These are phyloP conservation scores for Neofusicoccum sp. DNA, from an alignment of 2,329 filamentous ascomycete genomes.

Conservation along the genomic window DNA sequence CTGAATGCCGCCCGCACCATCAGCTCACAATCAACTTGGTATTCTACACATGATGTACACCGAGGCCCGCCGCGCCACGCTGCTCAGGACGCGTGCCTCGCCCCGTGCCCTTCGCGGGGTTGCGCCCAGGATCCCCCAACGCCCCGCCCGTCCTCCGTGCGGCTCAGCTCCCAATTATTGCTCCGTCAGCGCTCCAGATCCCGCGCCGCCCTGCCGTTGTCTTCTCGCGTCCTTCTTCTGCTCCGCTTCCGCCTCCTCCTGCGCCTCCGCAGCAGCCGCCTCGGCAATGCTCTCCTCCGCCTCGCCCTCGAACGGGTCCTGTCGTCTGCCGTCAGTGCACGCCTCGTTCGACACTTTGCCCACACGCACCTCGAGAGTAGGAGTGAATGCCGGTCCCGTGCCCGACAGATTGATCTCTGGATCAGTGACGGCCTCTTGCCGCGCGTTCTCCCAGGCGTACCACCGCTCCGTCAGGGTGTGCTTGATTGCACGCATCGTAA, in stretches of 20 bases:
- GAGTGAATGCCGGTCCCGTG: background rate
- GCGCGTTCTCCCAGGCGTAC: conserved; percentile 83
- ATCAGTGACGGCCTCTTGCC: conserved; percentile 41
- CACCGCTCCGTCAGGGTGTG: conserved; percentile 84
- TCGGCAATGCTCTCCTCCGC: background rate
- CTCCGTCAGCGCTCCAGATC: conserved; percentile 7
- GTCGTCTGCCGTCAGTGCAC: background rate
- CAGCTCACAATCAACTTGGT: conserved; percentile 21
- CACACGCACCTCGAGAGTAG: conserved; percentile 12
- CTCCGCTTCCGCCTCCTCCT: background rate
- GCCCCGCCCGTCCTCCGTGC: conserved; percentile 12
- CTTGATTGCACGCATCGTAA: conserved; percentile 81
- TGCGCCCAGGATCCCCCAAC: conserved; percentile 6
- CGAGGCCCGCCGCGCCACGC: conserved; percentile 3
- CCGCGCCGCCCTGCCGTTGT: background rate
- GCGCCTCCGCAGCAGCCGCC: background rate
- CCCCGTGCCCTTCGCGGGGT: conserved; percentile 17
- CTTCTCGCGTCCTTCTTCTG: background rate
- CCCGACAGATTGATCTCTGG: conserved; percentile 60
- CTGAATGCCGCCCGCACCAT: conserved; percentile 13
- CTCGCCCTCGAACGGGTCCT: background rate
- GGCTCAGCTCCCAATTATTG: conserved; percentile 14
- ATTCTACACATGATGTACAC: conserved; percentile 19
- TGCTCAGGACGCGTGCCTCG: background rate
- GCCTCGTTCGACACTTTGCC: background rate